Evolutionary conservation across 441 rosid genomes (phyloP).

Genomic region (Melastoma candidum): DNA sequence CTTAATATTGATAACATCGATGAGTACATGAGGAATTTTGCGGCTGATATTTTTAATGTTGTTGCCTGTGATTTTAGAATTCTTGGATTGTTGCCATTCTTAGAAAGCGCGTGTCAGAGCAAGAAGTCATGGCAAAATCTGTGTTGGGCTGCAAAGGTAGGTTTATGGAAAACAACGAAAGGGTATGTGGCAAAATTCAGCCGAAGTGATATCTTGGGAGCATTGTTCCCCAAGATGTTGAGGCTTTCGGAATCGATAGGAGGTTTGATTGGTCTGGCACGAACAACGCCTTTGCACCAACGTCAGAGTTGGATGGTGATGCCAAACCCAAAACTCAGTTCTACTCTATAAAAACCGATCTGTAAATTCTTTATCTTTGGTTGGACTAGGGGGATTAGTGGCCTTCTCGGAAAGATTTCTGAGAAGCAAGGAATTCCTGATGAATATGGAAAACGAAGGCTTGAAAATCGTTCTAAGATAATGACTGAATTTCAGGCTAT

Average conservation of each 20-base stretch:
- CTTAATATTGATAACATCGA: too few species aligned
- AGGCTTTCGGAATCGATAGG: slow-evolving; percentile 21
- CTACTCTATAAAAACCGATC: slow-evolving; percentile 14
- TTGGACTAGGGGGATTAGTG: slow-evolving; percentile 37
- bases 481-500: slow-evolving; percentile 25
- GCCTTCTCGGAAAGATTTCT: slow-evolving; percentile 30
- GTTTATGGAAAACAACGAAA: slow-evolving; percentile 32
- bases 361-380: slow-evolving; percentile 35
- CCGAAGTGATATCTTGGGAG: slow-evolving; percentile 44
- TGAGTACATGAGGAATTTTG: too few species aligned
- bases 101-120: too few species aligned
- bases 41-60: too few species aligned
- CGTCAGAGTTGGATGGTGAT: slow-evolving; percentile 8
- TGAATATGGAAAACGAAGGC: slow-evolving; percentile 33
- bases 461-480: slow-evolving; percentile 30
- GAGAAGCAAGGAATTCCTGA: slow-evolving; percentile 28
- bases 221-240: slow-evolving; percentile 36
- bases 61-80: too few species aligned
- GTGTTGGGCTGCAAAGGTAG: slow-evolving; percentile 36
- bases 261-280: background rate
- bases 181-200: slow-evolving; percentile 33
- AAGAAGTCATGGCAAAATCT: slow-evolving; percentile 9
- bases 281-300: background rate
- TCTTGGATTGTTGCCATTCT: too few species aligned
- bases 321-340: slow-evolving; percentile 16